phyloP scores from a whole-genome alignment of 177 flowering plant genomes.

The Vitis hybrid region DNA sequence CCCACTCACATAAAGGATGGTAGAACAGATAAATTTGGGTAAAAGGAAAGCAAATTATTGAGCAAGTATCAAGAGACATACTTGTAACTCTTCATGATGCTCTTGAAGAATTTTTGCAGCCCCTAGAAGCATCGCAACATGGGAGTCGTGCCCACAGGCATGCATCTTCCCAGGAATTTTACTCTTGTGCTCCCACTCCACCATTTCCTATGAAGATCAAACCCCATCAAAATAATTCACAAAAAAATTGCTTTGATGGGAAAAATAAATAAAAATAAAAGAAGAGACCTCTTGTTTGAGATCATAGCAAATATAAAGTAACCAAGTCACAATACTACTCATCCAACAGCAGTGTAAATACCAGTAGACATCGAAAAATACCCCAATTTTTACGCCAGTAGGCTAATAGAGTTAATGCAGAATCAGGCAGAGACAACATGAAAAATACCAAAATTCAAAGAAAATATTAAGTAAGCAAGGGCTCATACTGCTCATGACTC shows the following conservation, averaged over 20 bases:
- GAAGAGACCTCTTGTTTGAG: no score
- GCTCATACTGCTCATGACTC: no score
- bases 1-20: neutral
- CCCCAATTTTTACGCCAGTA: neutral
- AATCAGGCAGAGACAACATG: no score
- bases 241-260: neutral
- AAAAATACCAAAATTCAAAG: no score
- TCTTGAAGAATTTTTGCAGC: constrained; percentile 76
- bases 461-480: no score
- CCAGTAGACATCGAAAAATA: no score
- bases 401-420: no score
- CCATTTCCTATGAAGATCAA: constrained; percentile 54
- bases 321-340: neutral
- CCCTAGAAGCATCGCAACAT: constrained; percentile 80
- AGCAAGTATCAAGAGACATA: constrained; percentile 16
- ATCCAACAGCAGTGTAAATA: neutral
- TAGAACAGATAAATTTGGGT: neutral
- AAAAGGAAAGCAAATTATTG: no score
- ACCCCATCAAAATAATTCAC: neutral
- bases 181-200: constrained; percentile 82
- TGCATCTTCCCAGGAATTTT: constrained; percentile 86
- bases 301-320: neutral
- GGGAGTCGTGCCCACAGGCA: constrained; percentile 97
- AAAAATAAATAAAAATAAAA: neutral
- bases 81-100: constrained; percentile 46